Conservation (phyloP, 2,329 filamentous ascomycete genomes). For the Aspergillus texensis region DNA sequence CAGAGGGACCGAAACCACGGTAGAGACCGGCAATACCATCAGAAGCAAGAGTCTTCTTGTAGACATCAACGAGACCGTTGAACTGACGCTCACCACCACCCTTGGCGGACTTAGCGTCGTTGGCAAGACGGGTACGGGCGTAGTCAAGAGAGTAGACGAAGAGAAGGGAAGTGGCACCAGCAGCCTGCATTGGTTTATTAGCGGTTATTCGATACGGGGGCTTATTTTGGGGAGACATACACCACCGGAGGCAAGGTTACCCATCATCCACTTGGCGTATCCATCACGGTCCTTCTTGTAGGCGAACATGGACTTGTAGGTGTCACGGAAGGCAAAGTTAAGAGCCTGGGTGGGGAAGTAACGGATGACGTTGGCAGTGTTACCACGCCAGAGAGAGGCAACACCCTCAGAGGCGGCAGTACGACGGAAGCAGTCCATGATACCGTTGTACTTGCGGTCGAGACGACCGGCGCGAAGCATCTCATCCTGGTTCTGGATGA, state of each 20-base stretch:
- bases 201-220: conserved; percentile 8
- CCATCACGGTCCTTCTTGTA: conserved; percentile 99
- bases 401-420: conserved; percentile 90
- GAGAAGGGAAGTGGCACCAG: conserved; percentile 98
- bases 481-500: conserved; percentile 99
- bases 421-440: conserved; percentile 91
- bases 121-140: conserved; percentile 99
- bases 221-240: conserved; percentile 61
- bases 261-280: conserved; percentile 98
- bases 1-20: conserved; percentile 99
- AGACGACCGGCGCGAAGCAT: conserved; percentile 99
- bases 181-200: conserved; percentile 60
- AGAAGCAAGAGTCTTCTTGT: conserved; percentile 99
- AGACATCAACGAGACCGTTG: conserved; percentile 99
- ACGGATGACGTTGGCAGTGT: conserved; percentile 99
- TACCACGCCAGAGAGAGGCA: conserved; percentile 96
- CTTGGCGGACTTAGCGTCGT: conserved; percentile 99
- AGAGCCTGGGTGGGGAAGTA: conserved; percentile 99
- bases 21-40: conserved; percentile 99
- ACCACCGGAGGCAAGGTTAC: conserved; percentile 99
- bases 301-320: conserved; percentile 99
- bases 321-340: conserved; percentile 99
- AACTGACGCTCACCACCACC: conserved; percentile 96
- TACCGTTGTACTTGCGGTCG: conserved; percentile 93
- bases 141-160: conserved; percentile 99